A percentile compares a stretch with the other conserved stretches of the same genome.
Conservation (phyloP, 257 asterid species). For the Solanum paucissectum region DNA sequence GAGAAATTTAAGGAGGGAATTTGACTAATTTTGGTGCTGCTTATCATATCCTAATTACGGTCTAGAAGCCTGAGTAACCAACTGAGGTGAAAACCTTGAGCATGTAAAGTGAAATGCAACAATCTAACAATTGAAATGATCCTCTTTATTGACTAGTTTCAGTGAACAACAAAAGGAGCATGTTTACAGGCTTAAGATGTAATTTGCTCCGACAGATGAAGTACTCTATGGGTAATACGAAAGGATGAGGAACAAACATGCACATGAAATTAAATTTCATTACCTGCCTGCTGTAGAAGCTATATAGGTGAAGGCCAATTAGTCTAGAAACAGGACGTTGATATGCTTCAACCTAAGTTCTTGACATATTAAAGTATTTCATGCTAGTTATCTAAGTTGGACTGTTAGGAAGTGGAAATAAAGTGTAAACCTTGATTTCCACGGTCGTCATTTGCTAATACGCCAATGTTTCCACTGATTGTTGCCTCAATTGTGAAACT, state of each 20-base stretch:
- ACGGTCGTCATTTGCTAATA: not conserved
- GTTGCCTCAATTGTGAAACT: not conserved
- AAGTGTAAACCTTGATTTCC: not conserved
- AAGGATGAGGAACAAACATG: not conserved
- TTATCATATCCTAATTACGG: not conserved
- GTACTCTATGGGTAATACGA: not conserved
- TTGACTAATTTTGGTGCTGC: not conserved
- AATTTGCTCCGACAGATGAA: not conserved
- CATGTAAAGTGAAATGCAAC: not conserved
- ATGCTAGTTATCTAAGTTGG: not conserved
- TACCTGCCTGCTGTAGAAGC: not conserved
- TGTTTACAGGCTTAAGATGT: not conserved
- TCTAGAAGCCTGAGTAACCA: not conserved
- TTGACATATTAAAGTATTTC: not conserved
- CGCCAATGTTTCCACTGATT: not conserved
- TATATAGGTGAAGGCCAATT: not conserved
- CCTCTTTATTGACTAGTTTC: not conserved
- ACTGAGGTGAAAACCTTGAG: not conserved
- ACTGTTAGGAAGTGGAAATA: not conserved
- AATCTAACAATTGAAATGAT: not conserved
- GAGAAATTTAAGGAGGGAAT: not conserved
- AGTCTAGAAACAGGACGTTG: not conserved
- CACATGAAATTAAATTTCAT: not conserved
- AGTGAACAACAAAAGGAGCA: not conserved
- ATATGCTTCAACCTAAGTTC: not conserved